Evolutionary conservation across 345 rosid species (phyloP).

Genomic region (Orychophragmus violaceus): DNA sequence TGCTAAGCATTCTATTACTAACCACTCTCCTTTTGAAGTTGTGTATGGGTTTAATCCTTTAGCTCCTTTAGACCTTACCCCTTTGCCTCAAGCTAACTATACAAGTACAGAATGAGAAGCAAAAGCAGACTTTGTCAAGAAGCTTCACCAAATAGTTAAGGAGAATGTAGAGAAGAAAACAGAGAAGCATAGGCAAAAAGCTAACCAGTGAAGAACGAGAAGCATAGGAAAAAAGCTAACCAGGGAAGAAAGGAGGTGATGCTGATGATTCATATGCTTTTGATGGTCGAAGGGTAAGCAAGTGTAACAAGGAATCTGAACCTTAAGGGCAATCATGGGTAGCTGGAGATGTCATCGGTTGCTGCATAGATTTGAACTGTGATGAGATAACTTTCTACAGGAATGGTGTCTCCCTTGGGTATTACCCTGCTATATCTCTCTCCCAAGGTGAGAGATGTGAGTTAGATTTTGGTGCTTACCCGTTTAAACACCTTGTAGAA

Average conservation of each 20-base stretch:
- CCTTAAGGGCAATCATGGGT: conserved; percentile 93
- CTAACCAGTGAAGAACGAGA: no score
- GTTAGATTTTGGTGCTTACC: conserved; percentile 78
- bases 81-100: no score
- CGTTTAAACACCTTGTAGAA: conserved; percentile 63
- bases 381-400: conserved; percentile 77
- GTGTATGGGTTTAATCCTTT: no score
- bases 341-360: conserved; percentile 85
- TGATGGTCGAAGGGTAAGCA: conserved; percentile 88
- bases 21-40: no score
- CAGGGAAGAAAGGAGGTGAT: conserved; percentile 51
- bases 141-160: no score
- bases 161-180: no score
- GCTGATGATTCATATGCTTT: conserved; percentile 98
- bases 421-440: conserved; percentile 88
- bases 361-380: conserved; percentile 72
- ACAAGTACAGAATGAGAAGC: no score
- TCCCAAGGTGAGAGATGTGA: conserved; percentile 91
- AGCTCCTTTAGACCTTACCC: no score
- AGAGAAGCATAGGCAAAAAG: no score
- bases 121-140: no score
- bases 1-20: no score
- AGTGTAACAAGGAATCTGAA: conserved; percentile 78
- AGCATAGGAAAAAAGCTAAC: no score
- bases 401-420: conserved; percentile 72